These are phyloP conservation scores for Plasmopara halstedii DNA, from an alignment of 352 stramenopile species.

Conservation along the genomic window DNA sequence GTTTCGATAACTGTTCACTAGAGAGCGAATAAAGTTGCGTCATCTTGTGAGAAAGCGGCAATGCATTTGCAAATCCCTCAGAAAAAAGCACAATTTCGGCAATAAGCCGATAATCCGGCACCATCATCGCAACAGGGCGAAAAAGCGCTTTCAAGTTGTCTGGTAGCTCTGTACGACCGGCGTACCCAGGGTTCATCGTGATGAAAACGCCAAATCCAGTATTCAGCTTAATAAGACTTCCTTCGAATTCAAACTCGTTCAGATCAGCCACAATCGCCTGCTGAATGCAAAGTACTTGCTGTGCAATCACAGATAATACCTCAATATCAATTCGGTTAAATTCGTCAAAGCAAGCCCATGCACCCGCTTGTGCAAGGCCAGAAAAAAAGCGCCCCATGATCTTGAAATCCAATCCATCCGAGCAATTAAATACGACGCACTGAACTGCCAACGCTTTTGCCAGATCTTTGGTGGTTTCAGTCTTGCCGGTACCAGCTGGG, in stretches of 20 bases:
- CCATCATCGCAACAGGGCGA: conserved; percentile 92
- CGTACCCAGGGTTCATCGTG: conserved; percentile 94
- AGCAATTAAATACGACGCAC: conserved; percentile 96
- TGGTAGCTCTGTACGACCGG: conserved; percentile 86
- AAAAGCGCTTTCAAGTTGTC: conserved; percentile 94
- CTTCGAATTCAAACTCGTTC: conserved; percentile 91
- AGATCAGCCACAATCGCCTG: conserved; percentile 88
- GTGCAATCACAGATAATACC: conserved; percentile 93
- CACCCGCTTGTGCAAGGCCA: conserved; percentile 86
- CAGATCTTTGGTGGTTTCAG: conserved; percentile 92
- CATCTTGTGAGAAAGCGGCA: conserved; percentile 92
- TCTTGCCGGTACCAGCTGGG: conserved; percentile 92
- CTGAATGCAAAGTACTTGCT: conserved; percentile 93
- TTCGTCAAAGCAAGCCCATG: conserved; percentile 95
- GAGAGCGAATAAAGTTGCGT: conserved; percentile 90
- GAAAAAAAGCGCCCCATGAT: conserved; percentile 96
- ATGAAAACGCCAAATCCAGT: conserved; percentile 92
- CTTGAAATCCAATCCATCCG: conserved; percentile 93
- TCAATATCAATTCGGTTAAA: conserved; percentile 97
- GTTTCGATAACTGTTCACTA: conserved; percentile 91
- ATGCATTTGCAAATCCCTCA: conserved; percentile 89
- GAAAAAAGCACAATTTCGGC: conserved; percentile 94
- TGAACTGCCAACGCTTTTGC: conserved; percentile 91
- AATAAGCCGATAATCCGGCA: conserved; percentile 91
- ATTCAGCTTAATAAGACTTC: conserved; percentile 87